Base-by-base conservation (phyloP, 1,284 basidiomycete genomes). In the Leccinum fallax region DNA sequence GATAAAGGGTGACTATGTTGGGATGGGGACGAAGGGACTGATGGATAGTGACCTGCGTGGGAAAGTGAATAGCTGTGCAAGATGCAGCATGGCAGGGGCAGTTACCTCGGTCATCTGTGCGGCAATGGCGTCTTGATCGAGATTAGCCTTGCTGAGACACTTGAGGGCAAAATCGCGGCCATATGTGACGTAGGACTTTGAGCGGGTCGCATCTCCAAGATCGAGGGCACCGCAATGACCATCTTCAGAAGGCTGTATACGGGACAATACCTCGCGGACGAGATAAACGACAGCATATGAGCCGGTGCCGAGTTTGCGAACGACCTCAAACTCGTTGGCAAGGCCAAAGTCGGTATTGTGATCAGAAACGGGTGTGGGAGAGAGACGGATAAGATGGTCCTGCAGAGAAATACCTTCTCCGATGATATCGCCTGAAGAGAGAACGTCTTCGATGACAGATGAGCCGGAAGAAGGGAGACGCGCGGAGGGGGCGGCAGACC, bases 1-100 rank as follows among this genome's bases (percentile, higher is more conserved):
- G 89, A 76, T 98, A 90, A 30, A 99, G 86, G 19, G 96, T 96
- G 68, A 97, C 97, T 68, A 99, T 97, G 80, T 98, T 97, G 53
- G 92, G 85, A 75, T 99, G 97, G 11, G 89, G 80, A 34, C 90
- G 92, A 51, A 99, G 85, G 30, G 93, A 95, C 75, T 98, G 94
- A 76, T 99, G 97, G 64, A 99, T 94, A 53, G 89, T 94, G 54
- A 95, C 95, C 86, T 93, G 69, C 63, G 55, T 26, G 59, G 52
- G 24, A 38, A 56, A 53, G 30, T 65, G 54, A 69, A 55, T 55
- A 34, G 28, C 51, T 28, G 59, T 53, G 63, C 52, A 62, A 59
- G 66, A 38, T 53, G 11, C 19, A 52, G 26, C 57, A 52, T 70
- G 51, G 51, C 61, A 62, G 32, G 53, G 32, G 8, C 52, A 76